These are phyloP conservation scores for Tricholoma flavovirens DNA, from an alignment of 768 basidiomycete species.

Conservation along the genomic window DNA sequence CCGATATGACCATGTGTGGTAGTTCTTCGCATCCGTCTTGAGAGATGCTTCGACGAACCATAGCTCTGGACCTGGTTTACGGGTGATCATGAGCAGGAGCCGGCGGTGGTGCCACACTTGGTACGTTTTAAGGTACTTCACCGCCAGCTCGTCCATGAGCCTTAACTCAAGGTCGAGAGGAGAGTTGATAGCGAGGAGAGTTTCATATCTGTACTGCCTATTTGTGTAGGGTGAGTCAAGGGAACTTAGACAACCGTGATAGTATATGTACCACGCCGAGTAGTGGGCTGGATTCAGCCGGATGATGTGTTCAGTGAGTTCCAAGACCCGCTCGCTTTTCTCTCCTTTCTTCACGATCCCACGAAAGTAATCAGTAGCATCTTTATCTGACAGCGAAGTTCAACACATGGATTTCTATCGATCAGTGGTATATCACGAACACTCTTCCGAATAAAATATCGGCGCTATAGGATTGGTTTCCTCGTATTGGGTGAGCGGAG, in stretches of 20 bases:
- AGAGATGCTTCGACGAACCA: conserved; percentile 72
- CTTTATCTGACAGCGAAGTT: conserved; percentile 57
- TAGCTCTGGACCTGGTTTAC: conserved; percentile 62
- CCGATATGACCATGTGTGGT: conserved; percentile 98
- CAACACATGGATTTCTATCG: background rate
- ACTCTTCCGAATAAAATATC: conserved; percentile 87
- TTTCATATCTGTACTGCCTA: conserved; percentile 95
- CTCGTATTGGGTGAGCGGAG: conserved; percentile 79
- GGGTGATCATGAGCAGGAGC: conserved; percentile 56
- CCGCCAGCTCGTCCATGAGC: conserved; percentile 85
- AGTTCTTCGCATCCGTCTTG: conserved; percentile 85
- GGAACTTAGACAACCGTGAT: background rate
- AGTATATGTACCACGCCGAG: conserved; percentile 75
- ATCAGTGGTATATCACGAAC: conserved; percentile 42
- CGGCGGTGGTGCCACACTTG: conserved; percentile 97
- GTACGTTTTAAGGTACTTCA: conserved; percentile 86
- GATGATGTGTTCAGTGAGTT: conserved; percentile 86
- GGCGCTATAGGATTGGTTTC: conserved; percentile 74
- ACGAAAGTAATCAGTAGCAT: conserved; percentile 90
- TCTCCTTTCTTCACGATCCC: conserved; percentile 75
- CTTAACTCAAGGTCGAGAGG: conserved; percentile 72
- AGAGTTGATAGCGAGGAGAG: conserved; percentile 60
- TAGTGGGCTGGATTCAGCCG: conserved; percentile 94
- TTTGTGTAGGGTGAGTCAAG: background rate
- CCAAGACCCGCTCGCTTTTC: conserved; percentile 73